Conservation (phyloP, 2,329 filamentous ascomycete species). For the Colletotrichum chrysophilum region DNA sequence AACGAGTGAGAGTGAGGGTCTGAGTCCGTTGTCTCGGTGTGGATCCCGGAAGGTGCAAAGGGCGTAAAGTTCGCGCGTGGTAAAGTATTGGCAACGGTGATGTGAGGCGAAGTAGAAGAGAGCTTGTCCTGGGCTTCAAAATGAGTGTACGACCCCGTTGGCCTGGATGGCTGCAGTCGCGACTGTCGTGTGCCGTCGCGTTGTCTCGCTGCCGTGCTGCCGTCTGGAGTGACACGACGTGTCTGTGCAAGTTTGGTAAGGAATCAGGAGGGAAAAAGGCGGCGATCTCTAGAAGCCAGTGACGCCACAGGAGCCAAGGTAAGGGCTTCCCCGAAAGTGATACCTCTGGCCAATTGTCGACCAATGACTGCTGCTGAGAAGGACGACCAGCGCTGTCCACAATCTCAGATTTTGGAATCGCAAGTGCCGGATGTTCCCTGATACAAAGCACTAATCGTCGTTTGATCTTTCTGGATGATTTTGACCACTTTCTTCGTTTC, state of each 20-base stretch:
- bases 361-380: conserved; percentile 10
- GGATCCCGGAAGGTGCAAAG: neutral
- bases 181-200: neutral
- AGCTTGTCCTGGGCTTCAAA: neutral
- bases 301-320: conserved; percentile 9
- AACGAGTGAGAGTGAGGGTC: neutral
- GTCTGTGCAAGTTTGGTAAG: conserved; percentile 6
- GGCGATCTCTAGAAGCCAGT: conserved; percentile 5
- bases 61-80: neutral
- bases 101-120: neutral
- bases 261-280: neutral
- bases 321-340: neutral
- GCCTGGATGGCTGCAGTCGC: neutral
- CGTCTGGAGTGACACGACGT: conserved; percentile 2
- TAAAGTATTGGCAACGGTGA: neutral
- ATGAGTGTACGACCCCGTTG: neutral
- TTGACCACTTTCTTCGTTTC: neutral
- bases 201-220: conserved; percentile 1
- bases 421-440: neutral
- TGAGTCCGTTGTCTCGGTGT: neutral
- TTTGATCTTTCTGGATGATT: neutral
- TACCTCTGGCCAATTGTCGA: neutral
- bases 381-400: conserved; percentile 14
- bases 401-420: neutral
- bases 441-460: neutral